Base-by-base conservation (phyloP, 768 basidiomycete genomes). In the Panaeolus cyanescens region DNA sequence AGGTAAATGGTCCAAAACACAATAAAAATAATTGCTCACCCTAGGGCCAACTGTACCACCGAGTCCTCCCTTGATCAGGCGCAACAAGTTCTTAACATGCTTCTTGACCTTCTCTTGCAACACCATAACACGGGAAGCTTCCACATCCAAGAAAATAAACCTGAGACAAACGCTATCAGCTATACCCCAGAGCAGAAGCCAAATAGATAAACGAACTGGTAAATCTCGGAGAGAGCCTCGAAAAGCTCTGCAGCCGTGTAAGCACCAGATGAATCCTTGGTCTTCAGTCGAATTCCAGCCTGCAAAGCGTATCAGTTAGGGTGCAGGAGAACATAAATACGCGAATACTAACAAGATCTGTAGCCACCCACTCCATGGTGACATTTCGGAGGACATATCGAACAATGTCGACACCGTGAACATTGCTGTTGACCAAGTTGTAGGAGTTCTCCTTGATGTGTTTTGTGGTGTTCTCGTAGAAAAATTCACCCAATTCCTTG, bases 201-300 rank as follows among this genome's bases (percentile, higher is more conserved):
- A n/a, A 22, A 54, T n/a, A 15, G 22, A 58, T 32, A 28, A 4
- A 74, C 86, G 65, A 61, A 91, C 87, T 84, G 74, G 72, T 92
- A 93, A 56, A 93, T 88, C 20, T 90, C 87, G 25, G 83, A 79
- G 7, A 93, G 80, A 36, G 87, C 86, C 17, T 79, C 72, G 64
- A 83, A 90, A 42, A 94, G 74, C 67, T 91, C 83, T 40, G 74
- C 65, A 32, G 87, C 80, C 2, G 88, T 88, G 67, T 85, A 91
- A 33, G 76, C 74, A n/a, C 88, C 91, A n/a, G 79, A 77, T 13
- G 80, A 69, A 2, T 80, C 65, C 58, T 81, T 81, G 1, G 82
- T 83, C 74, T 89, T 91, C 58, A 93, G 76, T n/a, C 78, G 71
- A 60, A 94, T 86, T 13, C 91, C 91, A 59, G 87, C 88, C 91